phyloP scores from a whole-genome alignment of 169 alveolate genomes.

The Eimeria sp. region DNA sequence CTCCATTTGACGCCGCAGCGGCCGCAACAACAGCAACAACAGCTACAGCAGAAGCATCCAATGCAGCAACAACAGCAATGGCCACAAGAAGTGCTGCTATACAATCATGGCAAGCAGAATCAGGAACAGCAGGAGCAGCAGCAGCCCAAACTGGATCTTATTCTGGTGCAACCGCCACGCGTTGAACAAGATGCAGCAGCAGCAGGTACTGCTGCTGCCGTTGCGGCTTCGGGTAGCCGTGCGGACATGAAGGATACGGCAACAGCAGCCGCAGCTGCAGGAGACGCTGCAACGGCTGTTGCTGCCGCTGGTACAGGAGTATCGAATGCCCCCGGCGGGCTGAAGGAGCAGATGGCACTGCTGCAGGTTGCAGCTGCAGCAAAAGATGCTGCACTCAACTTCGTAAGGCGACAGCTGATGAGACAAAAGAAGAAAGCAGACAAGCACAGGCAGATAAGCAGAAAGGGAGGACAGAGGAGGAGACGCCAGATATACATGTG shows the following conservation, averaged over 20 bases:
- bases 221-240: too few species aligned
- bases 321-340: neutral
- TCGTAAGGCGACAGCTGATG: neutral
- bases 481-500: too few species aligned
- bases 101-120: neutral
- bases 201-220: neutral
- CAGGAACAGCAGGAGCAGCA: neutral
- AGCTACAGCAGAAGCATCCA: too few species aligned
- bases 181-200: neutral
- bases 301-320: conserved; percentile 32
- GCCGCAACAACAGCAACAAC: neutral
- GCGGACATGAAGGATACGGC: neutral
- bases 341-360: conserved; percentile 20
- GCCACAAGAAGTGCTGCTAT: neutral
- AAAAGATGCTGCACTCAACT: conserved; percentile 38
- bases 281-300: neutral
- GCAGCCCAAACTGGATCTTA: neutral
- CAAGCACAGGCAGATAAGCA: neutral
- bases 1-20: neutral
- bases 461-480: neutral
- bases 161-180: conserved; percentile 23
- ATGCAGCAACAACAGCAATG: neutral
- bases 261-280: neutral
- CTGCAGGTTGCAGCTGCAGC: neutral
- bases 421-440: neutral